These are phyloP conservation scores for Mucor mucedo DNA, from an alignment of 371 early-diverging fungal genomes.

Conservation along the genomic window DNA sequence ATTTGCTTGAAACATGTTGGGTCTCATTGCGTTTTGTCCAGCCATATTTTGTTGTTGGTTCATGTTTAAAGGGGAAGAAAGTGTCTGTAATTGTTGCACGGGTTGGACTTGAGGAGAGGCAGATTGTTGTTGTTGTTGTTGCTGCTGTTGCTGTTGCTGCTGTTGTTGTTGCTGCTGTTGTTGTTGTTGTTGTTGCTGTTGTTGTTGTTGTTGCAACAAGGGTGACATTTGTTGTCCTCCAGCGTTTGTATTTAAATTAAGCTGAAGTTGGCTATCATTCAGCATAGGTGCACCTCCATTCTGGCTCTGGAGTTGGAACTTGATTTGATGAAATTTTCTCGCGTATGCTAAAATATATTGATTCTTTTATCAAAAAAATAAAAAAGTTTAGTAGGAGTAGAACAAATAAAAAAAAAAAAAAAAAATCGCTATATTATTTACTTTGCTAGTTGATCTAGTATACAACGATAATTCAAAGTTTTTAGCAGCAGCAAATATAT, in stretches of 20 bases:
- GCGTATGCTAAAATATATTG: constrained; percentile 35
- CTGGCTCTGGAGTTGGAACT: constrained; percentile 34
- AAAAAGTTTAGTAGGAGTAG: neutral
- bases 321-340: constrained; percentile 45
- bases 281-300: constrained; percentile 32
- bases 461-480: constrained; percentile 48
- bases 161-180: constrained; percentile 26
- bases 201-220: constrained; percentile 44
- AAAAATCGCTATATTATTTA: constrained; percentile 13
- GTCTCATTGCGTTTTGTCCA: constrained; percentile 31
- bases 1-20: constrained; percentile 38
- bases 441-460: constrained; percentile 47
- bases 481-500: constrained; percentile 50
- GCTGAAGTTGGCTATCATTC: constrained; percentile 40
- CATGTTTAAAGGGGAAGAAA: constrained; percentile 29
- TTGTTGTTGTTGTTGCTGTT: constrained; percentile 16
- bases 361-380: constrained; percentile 19
- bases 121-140: constrained; percentile 38
- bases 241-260: constrained; percentile 29
- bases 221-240: constrained; percentile 41
- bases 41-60: constrained; percentile 25
- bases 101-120: constrained; percentile 40
- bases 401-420: neutral
- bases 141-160: constrained; percentile 59
- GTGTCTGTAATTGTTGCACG: constrained; percentile 23